Evolutionary conservation across 1,284 basidiomycete species (phyloP), one percentile per base, ranked within the genome.

Genomic region (Cutaneotrichosporon sp.): DNA sequence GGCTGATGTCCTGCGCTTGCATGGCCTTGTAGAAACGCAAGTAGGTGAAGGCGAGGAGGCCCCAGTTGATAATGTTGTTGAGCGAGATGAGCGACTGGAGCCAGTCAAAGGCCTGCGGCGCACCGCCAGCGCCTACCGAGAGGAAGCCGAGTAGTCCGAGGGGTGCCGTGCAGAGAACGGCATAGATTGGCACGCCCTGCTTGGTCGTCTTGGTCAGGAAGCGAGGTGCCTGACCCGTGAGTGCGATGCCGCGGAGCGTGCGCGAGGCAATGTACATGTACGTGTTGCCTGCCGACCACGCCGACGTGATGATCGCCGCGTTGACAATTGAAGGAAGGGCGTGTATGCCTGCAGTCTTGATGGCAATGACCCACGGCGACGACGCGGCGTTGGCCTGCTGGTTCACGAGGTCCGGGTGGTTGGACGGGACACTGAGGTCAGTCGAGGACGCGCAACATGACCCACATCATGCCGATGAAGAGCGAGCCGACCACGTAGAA

Each of bases 111-210:
- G 50, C 57, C 32, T 60, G 68, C 65, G 66, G 67, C 60, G 70
- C 93, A 87, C 87, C 90, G 92, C 36, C 79, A 77, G 77, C 95
- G 30, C 61, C 63, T 11, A 74, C 63, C 22, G 67, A 66, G 83
- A 88, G 85, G 75, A 80, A 95, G 1, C 89, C 79, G 32, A 85
- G 76, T 16, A 78, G 70, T 61, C 81, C 67, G 73, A 97, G 90
- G 21, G 81, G 67, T 9, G 87, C 82, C 69, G 86, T 87, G 71
- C 88, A 84, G 4, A 84, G 71, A 59, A 96, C 82, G 13, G 90
- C 85, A 18, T 86, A 81, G 61, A 86, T 86, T 0, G 93, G 93
- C 3, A 95, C 82, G 40, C 93, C 93, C n/a, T 82, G 83, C 68
- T 83, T 84, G 66, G 87, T 85, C 0, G 87, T 85, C 69, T 77